Base-by-base conservation (phyloP, 257 asterid genomes). In the Anisodus acutangulus region DNA sequence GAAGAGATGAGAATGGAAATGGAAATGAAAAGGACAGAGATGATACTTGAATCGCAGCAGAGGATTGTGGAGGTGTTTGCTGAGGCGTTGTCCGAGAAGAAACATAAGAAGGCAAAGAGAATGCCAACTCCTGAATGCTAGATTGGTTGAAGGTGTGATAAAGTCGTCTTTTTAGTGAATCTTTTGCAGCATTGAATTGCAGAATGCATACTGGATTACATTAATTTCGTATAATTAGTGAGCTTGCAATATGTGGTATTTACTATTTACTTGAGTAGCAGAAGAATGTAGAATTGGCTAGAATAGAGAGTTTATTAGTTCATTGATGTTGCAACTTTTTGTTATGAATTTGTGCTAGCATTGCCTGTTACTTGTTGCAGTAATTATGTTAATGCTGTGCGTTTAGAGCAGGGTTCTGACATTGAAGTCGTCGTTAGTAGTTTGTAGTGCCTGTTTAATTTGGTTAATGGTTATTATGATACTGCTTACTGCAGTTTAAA, bases 21-120 rank as follows among this genome's bases (percentile, higher is more conserved):
- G 98, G 99, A 97, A 89, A 89, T 95, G 95, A 97, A 95, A 92
- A 93, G 95, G 86, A 93, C 99, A 0, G 97, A 95, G 89, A 95
- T 95, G 98, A 91, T 97, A 55, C 92, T 97, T 2, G 98, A 95
- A 72, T 93, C 97, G 0, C 98, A 97, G 91, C 97, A 91, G 87
- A 93, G 90, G 90, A 91, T 95, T 68, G 91, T 97, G 41, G 98
- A 93, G 83, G 91, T 95, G 13, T 92, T 94, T 82, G 94, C 97
- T 3, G 90, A 88, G 83, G 93, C 94, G 0, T 85, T 92, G 8
- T 87, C 93, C 0, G 96, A 91, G 85, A 87, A 85, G 85, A 87
- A 88, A 64, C 37, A 4, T n/a, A 94, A 94, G 90, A 91, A 90
- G 89, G 85, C 85, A 12, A 94, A 89, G 87, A 84, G 91, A 80